Base-by-base conservation (phyloP, 495 filamentous ascomycete genomes). In the Podospora sp. region DNA sequence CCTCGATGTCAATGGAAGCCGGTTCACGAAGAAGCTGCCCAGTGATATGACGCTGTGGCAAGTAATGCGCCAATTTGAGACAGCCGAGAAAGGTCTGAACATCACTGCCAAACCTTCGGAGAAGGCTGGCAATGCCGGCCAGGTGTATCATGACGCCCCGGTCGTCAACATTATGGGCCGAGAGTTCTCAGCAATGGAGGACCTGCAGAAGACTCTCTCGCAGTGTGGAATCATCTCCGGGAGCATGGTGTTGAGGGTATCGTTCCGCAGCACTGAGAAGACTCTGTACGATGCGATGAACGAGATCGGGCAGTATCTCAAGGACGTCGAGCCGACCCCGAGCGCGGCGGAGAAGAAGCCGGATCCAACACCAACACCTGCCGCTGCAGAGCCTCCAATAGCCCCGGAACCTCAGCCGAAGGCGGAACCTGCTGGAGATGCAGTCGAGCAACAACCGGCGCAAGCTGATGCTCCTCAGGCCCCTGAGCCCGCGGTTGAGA, bases 161-260 rank as follows among this genome's bases (percentile, higher is more conserved):
- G 87, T 92, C n/a, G 73, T 97, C 46, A 87, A 91, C 62, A 84
- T 96, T 60, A 86, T 96, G 82, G 91, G 88, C 12, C 84, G 91
- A 65, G 92, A 94, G 67, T 76, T 95, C 12, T 86, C 87, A 7
- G 87, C 82, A 0, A 90, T 97, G 71, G 83, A 82, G 20, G 94
- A 96, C 72, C 77, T 97, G 60, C 92, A 97, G 74, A 94, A 94
- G 80, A 92, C 91, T 0, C 75, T 98, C 27, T 87, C 87, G n/a
- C 90, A 96, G 71, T 78, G 97, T 33, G 95, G 95, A 0, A 89
- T 93, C 71, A 96, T 91, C 73, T 88, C 86, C 58, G 94, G 95
- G 6, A 92, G 85, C 75, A 86, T 90, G 5, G 78, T 96, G n/a
- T 80, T 97, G 35, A 83, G 90, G 25, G 79, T 98, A 40, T 87